These are phyloP conservation scores for Kewa caespitosa DNA, from an alignment of 179 eudicot species.

Conservation along the genomic window DNA sequence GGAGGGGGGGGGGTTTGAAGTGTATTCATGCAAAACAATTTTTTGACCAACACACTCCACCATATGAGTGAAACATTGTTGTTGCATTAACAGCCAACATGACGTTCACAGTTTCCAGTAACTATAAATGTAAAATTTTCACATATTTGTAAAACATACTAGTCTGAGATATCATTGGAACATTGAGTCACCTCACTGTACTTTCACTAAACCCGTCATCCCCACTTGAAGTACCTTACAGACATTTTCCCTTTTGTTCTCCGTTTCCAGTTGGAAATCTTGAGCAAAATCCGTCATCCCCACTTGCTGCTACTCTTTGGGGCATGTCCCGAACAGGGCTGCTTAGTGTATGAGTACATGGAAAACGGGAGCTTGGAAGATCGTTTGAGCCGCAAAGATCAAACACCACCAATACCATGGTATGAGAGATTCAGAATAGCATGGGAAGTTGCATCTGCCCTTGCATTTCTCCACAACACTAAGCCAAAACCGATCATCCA, in stretches of 20 bases:
- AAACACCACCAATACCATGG: constrained; percentile 75
- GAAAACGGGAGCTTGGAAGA: constrained; percentile 86
- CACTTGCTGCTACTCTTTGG: constrained; percentile 83
- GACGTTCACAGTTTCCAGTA: too few species aligned
- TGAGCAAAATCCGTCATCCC: constrained; percentile 84
- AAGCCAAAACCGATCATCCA: constrained; percentile 76
- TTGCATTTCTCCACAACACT: constrained; percentile 73
- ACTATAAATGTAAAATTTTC: too few species aligned
- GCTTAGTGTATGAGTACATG: constrained; percentile 91
- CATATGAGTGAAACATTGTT: too few species aligned
- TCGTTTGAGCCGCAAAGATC: constrained; percentile 42
- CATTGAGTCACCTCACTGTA: too few species aligned
- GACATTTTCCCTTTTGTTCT: neutral
- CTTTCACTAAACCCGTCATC: too few species aligned
- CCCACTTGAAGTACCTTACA: too few species aligned
- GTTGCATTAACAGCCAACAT: too few species aligned
- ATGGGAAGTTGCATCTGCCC: constrained; percentile 89
- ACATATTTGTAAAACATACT: too few species aligned
- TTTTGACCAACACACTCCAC: too few species aligned
- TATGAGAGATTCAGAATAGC: constrained; percentile 73
- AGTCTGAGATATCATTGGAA: too few species aligned
- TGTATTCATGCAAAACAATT: too few species aligned
- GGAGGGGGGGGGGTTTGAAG: too few species aligned
- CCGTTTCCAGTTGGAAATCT: constrained; percentile 62
- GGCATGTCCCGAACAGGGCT: constrained; percentile 68